Evolutionary conservation across 331 rosid species (phyloP).

Genomic region (Malus hybrid): DNA sequence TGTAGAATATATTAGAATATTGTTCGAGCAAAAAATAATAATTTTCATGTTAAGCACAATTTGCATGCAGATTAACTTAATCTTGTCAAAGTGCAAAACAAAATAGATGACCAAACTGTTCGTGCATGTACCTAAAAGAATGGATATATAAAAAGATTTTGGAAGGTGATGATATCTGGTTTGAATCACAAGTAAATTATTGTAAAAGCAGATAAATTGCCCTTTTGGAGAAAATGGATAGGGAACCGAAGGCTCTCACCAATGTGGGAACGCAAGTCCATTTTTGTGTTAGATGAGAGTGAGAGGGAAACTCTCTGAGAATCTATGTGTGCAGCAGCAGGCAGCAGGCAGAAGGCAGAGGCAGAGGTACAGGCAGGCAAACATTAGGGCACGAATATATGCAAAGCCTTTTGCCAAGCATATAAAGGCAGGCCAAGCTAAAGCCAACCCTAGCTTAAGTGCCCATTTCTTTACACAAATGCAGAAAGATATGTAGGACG

Average conservation of each 20-base stretch:
- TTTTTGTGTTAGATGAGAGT: conserved; percentile 26
- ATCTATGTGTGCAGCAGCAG: conserved; percentile 6
- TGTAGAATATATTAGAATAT: too few species aligned
- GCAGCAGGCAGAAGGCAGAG: background rate
- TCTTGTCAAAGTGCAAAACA: background rate
- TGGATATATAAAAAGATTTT: background rate
- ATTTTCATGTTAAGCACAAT: too few species aligned
- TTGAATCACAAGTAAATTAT: background rate
- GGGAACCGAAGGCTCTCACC: conserved; percentile 29
- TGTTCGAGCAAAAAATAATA: too few species aligned
- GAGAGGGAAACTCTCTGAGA: background rate
- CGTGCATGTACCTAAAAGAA: background rate
- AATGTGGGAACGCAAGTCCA: conserved; percentile 21
- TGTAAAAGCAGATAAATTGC: conserved; percentile 18
- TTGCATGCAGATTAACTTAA: background rate
- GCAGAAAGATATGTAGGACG: background rate
- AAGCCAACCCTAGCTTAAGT: conserved; percentile 27
- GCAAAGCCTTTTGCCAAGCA: conserved; percentile 12
- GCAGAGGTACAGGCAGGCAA: conserved; percentile 10
- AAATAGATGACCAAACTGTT: background rate
- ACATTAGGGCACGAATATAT: conserved; percentile 9
- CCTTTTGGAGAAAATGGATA: conserved; percentile 32
- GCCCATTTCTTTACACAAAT: conserved; percentile 11
- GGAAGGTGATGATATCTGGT: conserved; percentile 11
- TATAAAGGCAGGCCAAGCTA: conserved; percentile 27